Conservation (phyloP, 148 eudicot species). For the Camellia japonica region DNA sequence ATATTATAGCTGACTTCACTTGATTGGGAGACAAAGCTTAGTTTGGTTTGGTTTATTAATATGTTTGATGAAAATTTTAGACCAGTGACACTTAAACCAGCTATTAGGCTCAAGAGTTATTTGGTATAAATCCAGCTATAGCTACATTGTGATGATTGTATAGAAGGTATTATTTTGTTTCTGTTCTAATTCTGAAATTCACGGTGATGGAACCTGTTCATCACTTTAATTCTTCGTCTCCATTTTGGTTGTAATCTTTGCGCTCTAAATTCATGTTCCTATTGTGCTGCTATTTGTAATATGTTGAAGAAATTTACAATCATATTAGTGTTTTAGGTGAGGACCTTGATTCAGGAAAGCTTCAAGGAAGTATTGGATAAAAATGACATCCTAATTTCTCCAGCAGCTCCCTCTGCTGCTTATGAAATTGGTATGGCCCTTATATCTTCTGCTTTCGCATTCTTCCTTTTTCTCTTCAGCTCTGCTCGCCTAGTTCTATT, state of each 20-base stretch:
- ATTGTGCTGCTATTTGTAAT: not conserved
- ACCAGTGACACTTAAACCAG: no score
- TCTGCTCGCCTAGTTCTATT: not conserved
- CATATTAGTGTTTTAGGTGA: constrained; percentile 54
- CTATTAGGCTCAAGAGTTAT: no score
- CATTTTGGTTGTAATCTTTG: accelerated
- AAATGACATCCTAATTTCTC: constrained; percentile 92
- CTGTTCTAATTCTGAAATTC: no score
- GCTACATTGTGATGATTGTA: no score
- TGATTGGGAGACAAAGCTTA: no score
- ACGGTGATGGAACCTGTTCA: no score
- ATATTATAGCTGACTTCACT: no score
- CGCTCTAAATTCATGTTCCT: not conserved
- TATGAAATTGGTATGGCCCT: constrained; percentile 76
- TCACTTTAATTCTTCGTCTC: accelerated
- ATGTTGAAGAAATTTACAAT: constrained; percentile 24
- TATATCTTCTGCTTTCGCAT: constrained; percentile 3
- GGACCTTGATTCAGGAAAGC: constrained; percentile 79
- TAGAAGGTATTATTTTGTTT: no score
- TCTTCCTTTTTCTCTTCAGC: not conserved
- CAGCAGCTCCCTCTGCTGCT: constrained; percentile 95
- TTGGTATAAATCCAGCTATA: no score
- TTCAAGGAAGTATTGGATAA: constrained; percentile 76
- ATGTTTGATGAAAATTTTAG: no score
- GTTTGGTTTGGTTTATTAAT: no score